Conservation (phyloP, 2,329 filamentous ascomycete genomes). For the Polychaeton citri region DNA sequence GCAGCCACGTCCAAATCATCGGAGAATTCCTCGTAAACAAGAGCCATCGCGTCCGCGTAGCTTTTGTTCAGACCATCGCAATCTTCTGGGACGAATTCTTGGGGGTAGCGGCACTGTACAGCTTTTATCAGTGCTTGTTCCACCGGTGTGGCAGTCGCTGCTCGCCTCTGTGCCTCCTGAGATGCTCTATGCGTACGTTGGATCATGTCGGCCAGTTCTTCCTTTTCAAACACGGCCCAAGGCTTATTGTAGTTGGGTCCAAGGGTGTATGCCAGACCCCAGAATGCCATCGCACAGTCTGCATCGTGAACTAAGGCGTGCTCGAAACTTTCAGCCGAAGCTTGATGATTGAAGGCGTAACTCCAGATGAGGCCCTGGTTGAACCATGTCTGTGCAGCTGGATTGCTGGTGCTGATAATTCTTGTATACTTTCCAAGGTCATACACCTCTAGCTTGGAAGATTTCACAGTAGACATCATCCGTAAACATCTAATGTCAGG, state of each 20-base stretch:
- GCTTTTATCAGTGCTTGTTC: conserved; percentile 54
- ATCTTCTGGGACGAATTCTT: conserved; percentile 38
- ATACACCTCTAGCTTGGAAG: too few species aligned
- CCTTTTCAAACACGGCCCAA: conserved; percentile 55
- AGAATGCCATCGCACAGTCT: conserved; percentile 49
- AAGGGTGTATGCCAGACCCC: conserved; percentile 57
- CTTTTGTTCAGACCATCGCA: conserved; percentile 43
- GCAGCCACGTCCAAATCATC: conserved; percentile 50
- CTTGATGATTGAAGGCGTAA: conserved; percentile 66
- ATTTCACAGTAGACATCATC: too few species aligned
- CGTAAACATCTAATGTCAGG: too few species aligned
- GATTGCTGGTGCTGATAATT: conserved; percentile 39
- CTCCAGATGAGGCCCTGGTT: conserved; percentile 59
- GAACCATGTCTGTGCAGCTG: conserved; percentile 52
- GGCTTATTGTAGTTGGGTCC: conserved; percentile 73
- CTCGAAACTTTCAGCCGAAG: conserved; percentile 52
- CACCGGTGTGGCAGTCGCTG: conserved; percentile 29
- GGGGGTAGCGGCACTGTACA: conserved; percentile 47
- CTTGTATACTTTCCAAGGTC: conserved; percentile 48
- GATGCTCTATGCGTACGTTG: conserved; percentile 35
- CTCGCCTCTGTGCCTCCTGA: conserved; percentile 26
- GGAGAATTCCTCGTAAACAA: conserved; percentile 38
- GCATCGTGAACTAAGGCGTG: conserved; percentile 42
- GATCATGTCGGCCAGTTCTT: conserved; percentile 43
- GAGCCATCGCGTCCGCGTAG: conserved; percentile 50